These are phyloP conservation scores for Murraya paniculata DNA, from an alignment of 345 rosid genomes.

Conservation along the genomic window DNA sequence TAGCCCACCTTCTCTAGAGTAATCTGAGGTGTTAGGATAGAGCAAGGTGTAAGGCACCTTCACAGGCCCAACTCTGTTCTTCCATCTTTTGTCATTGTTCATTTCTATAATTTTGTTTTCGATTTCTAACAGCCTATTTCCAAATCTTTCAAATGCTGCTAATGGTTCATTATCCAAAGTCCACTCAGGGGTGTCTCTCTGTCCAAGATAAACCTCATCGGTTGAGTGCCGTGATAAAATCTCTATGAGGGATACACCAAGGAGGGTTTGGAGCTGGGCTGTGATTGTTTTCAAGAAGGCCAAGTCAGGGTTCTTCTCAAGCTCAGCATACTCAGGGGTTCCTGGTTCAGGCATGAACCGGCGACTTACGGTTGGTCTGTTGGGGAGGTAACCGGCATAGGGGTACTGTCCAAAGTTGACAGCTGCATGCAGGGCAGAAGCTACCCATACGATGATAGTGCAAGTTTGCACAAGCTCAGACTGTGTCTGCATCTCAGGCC, in stretches of 20 bases:
- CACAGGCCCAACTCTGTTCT: conserved; percentile 78
- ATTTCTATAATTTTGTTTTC: conserved; percentile 50
- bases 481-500: conserved; percentile 65
- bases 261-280: conserved; percentile 80
- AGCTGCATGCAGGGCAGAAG: conserved; percentile 96
- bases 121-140: conserved; percentile 46
- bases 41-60: conserved; percentile 76
- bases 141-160: conserved; percentile 63
- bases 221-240: conserved; percentile 73
- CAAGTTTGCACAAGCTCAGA: conserved; percentile 59
- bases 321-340: conserved; percentile 60
- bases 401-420: conserved; percentile 96
- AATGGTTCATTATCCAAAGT: conserved; percentile 65
- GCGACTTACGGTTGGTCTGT: conserved; percentile 85
- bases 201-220: conserved; percentile 88
- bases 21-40: conserved; percentile 67
- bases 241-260: conserved; percentile 87
- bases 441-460: conserved; percentile 83
- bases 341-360: conserved; percentile 93
- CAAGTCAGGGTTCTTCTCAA: conserved; percentile 45
- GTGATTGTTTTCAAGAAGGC: conserved; percentile 84
- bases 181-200: conserved; percentile 70
- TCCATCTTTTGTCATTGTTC: conserved; percentile 59
- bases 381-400: conserved; percentile 93
- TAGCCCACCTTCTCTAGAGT: conserved; percentile 59